Conservation (phyloP, 495 filamentous ascomycete species). For the Haplographium delicatum region DNA sequence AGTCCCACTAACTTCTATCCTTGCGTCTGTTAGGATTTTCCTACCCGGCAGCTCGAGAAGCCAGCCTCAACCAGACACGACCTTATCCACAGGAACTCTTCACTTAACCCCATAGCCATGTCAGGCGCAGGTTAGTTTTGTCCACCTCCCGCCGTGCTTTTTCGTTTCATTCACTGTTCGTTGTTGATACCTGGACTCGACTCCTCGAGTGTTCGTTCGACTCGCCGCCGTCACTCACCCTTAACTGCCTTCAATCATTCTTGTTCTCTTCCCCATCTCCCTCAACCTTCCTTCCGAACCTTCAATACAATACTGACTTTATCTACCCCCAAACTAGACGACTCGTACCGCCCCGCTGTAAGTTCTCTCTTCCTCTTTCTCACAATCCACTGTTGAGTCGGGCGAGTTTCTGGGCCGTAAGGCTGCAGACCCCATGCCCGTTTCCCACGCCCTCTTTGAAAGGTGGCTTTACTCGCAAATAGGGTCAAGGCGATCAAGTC, state of each 20-base stretch:
- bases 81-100: slow-evolving; percentile 3
- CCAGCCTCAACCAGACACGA: slow-evolving; percentile 11
- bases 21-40: slow-evolving; percentile 10
- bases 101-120: slow-evolving; percentile 9
- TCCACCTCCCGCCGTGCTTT: slow-evolving; percentile 2
- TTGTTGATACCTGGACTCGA: neutral
- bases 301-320: slow-evolving; percentile 10
- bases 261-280: neutral
- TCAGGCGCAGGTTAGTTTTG: slow-evolving; percentile 17
- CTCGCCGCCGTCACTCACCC: neutral
- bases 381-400: neutral
- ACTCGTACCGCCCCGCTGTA: slow-evolving; percentile 18
- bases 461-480: slow-evolving; percentile 9
- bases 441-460: neutral
- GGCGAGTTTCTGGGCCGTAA: slow-evolving; percentile 6
- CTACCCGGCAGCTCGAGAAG: slow-evolving; percentile 3
- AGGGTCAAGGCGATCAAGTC: no score
- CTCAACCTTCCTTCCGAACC: neutral
- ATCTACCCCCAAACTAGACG: slow-evolving; percentile 7
- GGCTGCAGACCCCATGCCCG: slow-evolving; percentile 9
- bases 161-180: slow-evolving; percentile 5
- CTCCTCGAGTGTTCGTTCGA: neutral
- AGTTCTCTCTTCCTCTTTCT: slow-evolving; percentile 3
- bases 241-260: neutral
- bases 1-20: slow-evolving; percentile 11